Conservation (phyloP, 2,329 filamentous ascomycete species). For the Aspergillus ruber region DNA sequence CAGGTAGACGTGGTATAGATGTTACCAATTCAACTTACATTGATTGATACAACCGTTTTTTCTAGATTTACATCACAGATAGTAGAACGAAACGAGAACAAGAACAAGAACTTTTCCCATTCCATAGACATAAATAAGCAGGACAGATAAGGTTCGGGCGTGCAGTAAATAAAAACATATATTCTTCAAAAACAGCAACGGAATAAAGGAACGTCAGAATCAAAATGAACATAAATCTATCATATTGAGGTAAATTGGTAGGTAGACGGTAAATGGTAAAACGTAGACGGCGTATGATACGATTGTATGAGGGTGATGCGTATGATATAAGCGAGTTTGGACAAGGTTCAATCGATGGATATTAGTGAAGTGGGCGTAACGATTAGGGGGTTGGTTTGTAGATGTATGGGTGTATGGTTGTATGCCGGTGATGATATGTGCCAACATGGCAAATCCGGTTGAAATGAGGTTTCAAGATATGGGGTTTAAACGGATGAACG, state of each 20-base stretch:
- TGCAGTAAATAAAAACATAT: neutral
- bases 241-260: slow-evolving; percentile 2
- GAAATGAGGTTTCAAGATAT: neutral
- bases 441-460: neutral
- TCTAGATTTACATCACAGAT: neutral
- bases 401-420: too few relatives aligned
- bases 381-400: neutral
- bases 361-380: neutral
- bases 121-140: neutral
- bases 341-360: neutral
- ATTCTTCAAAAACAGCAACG: slow-evolving; percentile 1
- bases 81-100: neutral
- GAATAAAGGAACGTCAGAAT: slow-evolving; percentile 9
- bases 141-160: neutral
- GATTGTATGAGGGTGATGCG: neutral
- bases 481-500: neutral
- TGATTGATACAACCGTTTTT: too few relatives aligned
- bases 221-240: slow-evolving; percentile 25
- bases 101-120: neutral
- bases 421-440: neutral
- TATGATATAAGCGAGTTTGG: slow-evolving; percentile 4
- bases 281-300: slow-evolving; percentile 14
- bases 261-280: slow-evolving; percentile 3
- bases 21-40: too few relatives aligned
- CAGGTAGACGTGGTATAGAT: too few relatives aligned